Evolutionary conservation across 305 asterid species (phyloP).

Genomic region (Rubia peregrina): DNA sequence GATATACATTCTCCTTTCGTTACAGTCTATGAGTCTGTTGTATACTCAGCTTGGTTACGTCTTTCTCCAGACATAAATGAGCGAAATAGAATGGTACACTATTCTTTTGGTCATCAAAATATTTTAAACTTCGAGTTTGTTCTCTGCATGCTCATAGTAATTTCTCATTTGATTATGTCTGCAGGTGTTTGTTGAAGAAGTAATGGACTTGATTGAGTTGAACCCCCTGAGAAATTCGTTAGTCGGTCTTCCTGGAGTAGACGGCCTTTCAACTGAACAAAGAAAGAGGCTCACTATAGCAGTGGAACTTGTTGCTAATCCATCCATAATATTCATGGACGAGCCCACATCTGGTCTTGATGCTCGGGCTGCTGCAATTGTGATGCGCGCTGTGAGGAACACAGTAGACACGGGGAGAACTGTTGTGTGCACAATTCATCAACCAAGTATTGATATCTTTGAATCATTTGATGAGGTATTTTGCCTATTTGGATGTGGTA

Average conservation of each 20-base stretch:
- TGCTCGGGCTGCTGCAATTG: slow-evolving; percentile 99
- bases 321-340: slow-evolving; percentile 96
- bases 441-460: slow-evolving; percentile 87
- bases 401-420: slow-evolving; percentile 89
- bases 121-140: neutral
- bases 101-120: neutral
- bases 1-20: slow-evolving; percentile 90
- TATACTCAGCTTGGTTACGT: slow-evolving; percentile 93
- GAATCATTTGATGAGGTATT: slow-evolving; percentile 94
- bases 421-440: slow-evolving; percentile 92
- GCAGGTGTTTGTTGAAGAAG: slow-evolving; percentile 90
- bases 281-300: slow-evolving; percentile 95
- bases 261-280: slow-evolving; percentile 93
- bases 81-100: slow-evolving; percentile 50
- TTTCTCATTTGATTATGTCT: slow-evolving; percentile 3
- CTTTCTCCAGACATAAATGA: slow-evolving; percentile 64
- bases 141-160: neutral
- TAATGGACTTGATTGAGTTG: slow-evolving; percentile 88
- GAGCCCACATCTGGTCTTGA: slow-evolving; percentile 97
- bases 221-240: slow-evolving; percentile 54
- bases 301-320: slow-evolving; percentile 89
- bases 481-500: neutral
- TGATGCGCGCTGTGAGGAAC: slow-evolving; percentile 91
- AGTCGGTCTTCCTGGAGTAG: slow-evolving; percentile 96
- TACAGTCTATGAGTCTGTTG: slow-evolving; percentile 79